phyloP scores from a whole-genome alignment of 1,284 basidiomycete species.

The Lignosus rhinocerotis region DNA sequence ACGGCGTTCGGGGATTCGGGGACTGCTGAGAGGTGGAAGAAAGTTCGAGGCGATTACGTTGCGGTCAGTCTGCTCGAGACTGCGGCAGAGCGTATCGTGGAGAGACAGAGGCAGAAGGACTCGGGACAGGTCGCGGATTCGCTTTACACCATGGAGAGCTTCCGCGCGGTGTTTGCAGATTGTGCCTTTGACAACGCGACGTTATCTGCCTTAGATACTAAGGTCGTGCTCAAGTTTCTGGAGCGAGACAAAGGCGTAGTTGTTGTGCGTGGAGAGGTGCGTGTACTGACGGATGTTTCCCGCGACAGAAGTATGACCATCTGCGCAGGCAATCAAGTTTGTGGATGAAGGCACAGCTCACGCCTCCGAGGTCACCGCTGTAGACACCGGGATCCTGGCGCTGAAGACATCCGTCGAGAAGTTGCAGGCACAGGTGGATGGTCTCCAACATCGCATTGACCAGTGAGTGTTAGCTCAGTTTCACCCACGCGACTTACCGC shows the following conservation, averaged over 20 bases:
- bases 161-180: slow-evolving; percentile 58
- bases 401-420: slow-evolving; percentile 67
- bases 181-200: slow-evolving; percentile 44
- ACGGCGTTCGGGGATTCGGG: slow-evolving; percentile 42
- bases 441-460: slow-evolving; percentile 66
- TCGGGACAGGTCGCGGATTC: slow-evolving; percentile 57
- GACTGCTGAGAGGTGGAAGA: slow-evolving; percentile 67
- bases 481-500: not conserved
- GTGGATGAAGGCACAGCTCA: slow-evolving; percentile 38
- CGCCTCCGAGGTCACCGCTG: slow-evolving; percentile 55
- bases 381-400: slow-evolving; percentile 77
- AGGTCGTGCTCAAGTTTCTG: slow-evolving; percentile 75
- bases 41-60: slow-evolving; percentile 74
- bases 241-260: slow-evolving; percentile 72
- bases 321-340: slow-evolving; percentile 74
- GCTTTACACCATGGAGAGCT: slow-evolving; percentile 65
- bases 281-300: slow-evolving; percentile 23
- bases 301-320: not conserved
- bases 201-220: slow-evolving; percentile 62
- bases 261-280: slow-evolving; percentile 65
- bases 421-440: slow-evolving; percentile 67
- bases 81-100: slow-evolving; percentile 62
- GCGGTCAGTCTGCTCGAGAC: slow-evolving; percentile 63
- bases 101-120: slow-evolving; percentile 47
- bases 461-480: slow-evolving; percentile 56